A percentile compares a stretch with the other conserved stretches of the same genome.
Conservation (phyloP, 768 basidiomycete species). For the Collybia sordida region DNA sequence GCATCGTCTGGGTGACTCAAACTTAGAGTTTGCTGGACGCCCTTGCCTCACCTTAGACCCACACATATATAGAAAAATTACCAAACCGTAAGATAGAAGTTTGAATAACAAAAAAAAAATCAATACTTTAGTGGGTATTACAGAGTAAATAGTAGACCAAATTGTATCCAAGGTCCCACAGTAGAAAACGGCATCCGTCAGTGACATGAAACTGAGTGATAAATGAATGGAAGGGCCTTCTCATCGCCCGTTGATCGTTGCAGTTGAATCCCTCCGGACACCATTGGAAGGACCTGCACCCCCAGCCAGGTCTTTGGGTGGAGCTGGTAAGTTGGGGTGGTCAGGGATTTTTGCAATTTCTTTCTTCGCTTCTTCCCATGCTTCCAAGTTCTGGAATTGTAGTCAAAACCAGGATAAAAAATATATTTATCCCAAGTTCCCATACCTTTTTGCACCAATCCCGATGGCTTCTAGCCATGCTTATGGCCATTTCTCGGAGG, state of each 20-base stretch:
- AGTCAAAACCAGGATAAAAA: neutral
- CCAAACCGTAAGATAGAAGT: no score
- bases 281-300: constrained; percentile 34
- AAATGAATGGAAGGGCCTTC: constrained; percentile 8
- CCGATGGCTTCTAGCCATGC: constrained; percentile 84
- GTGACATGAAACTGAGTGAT: constrained; percentile 10
- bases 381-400: constrained; percentile 79
- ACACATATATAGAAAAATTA: no score
- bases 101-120: neutral
- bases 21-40: no score
- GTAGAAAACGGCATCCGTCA: neutral
- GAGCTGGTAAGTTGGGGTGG: constrained; percentile 76
- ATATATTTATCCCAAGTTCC: neutral
- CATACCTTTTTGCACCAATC: constrained; percentile 99
- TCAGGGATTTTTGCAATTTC: constrained; percentile 90
- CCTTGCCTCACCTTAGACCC: no score
- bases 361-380: constrained; percentile 94
- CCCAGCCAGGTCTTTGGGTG: constrained; percentile 31
- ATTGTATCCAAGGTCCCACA: constrained; percentile 8
- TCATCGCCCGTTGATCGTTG: constrained; percentile 68
- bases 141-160: constrained; percentile 15
- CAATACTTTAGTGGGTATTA: constrained; percentile 2
- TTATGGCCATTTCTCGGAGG: constrained; percentile 89
- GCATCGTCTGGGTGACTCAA: no score
- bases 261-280: constrained; percentile 63